Evolutionary conservation across 805 yeast genomes (phyloP).

Genomic region (Pichia insulana): DNA sequence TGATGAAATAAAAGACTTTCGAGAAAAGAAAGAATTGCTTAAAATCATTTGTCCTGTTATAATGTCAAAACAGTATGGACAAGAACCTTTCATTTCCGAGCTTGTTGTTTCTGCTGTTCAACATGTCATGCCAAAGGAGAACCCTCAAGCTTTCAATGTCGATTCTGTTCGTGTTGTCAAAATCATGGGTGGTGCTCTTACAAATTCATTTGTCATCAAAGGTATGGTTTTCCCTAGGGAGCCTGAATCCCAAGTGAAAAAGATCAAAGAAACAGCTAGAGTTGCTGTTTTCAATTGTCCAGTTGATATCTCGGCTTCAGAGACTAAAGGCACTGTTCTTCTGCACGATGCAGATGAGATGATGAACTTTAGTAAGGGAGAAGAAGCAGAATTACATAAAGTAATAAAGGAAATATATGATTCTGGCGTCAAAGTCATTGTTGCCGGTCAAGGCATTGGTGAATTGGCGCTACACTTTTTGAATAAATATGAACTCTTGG

Average conservation of each 20-base stretch:
- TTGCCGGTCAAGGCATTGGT: slow-evolving; percentile 93
- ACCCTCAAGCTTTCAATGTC: slow-evolving; percentile 67
- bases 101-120: slow-evolving; percentile 82
- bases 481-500: slow-evolving; percentile 77
- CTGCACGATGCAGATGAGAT: slow-evolving; percentile 94
- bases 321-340: slow-evolving; percentile 94
- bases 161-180: slow-evolving; percentile 94
- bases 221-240: slow-evolving; percentile 98
- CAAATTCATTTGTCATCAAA: slow-evolving; percentile 69
- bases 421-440: slow-evolving; percentile 76
- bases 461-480: slow-evolving; percentile 89
- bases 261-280: slow-evolving; percentile 52
- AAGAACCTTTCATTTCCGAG: slow-evolving; percentile 66
- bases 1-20: slow-evolving; percentile 50
- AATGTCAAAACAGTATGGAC: slow-evolving; percentile 88
- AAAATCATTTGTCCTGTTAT: slow-evolving; percentile 81
- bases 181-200: slow-evolving; percentile 84
- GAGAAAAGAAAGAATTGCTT: slow-evolving; percentile 44
- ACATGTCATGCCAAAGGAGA: slow-evolving; percentile 62
- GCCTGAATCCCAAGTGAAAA: slow-evolving; percentile 87
- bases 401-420: slow-evolving; percentile 75
- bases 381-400: slow-evolving; percentile 85
- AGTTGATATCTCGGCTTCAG: slow-evolving; percentile 91
- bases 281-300: slow-evolving; percentile 94
- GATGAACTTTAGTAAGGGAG: slow-evolving; percentile 94